Evolutionary conservation across 139 green algal genomes (phyloP).

Genomic region (Auxenochlorella protothecoides): DNA sequence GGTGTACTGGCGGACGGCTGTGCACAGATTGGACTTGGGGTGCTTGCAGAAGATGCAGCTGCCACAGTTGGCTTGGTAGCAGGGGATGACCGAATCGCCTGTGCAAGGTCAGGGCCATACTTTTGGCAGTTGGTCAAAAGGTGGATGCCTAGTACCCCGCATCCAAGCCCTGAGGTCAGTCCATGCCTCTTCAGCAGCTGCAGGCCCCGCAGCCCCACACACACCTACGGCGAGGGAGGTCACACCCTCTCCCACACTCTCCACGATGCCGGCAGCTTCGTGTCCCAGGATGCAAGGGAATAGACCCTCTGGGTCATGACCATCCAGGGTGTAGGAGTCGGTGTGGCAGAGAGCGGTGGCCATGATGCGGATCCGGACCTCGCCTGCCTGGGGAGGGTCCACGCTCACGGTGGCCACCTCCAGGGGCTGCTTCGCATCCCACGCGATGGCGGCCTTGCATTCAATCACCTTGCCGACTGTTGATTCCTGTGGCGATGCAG

Average conservation of each 20-base stretch:
- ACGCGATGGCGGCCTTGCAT: conserved; percentile 89
- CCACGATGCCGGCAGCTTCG: conserved; percentile 91
- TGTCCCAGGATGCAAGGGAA: conserved; percentile 97
- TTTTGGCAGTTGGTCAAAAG: too few relatives aligned
- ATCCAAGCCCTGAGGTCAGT: conserved; percentile 41
- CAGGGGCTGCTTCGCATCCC: conserved; percentile 72
- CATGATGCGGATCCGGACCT: conserved; percentile 85
- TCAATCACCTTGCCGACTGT: conserved; percentile 58
- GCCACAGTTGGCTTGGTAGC: conserved; percentile 83
- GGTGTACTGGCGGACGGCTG: conserved; percentile 63
- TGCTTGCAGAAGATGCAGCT: conserved; percentile 96
- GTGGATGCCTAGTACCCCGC: too few relatives aligned
- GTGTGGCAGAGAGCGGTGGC: conserved; percentile 94
- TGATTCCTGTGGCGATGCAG: too few relatives aligned
- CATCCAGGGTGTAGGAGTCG: conserved; percentile 85
- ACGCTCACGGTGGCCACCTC: conserved; percentile 74
- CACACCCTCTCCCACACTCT: conserved; percentile 78
- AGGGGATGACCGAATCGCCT: conserved; percentile 91
- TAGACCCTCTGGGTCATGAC: conserved; percentile 64
- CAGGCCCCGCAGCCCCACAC: not conserved
- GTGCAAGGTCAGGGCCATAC: not conserved
- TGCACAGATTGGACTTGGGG: conserved; percentile 32
- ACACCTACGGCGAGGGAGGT: conserved; percentile 24
- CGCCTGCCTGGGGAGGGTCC: conserved; percentile 68
- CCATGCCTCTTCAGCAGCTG: conserved; percentile 37